phyloP scores from a whole-genome alignment of 2,329 filamentous ascomycete genomes.

The Fusarium luffae region DNA sequence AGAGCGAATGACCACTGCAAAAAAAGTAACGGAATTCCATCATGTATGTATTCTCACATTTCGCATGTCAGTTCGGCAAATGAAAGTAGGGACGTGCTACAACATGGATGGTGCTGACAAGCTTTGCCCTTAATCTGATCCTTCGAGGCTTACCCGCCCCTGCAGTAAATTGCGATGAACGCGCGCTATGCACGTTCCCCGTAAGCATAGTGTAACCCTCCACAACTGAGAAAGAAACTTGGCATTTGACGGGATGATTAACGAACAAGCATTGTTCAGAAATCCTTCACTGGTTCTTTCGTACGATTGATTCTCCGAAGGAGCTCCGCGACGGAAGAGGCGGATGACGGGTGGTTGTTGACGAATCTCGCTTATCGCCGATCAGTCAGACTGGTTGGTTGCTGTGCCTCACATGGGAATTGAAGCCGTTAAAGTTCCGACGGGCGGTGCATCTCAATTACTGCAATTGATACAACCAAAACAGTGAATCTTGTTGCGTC shows the following conservation, averaged over 20 bases:
- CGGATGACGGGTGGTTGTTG: not conserved
- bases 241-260: not conserved
- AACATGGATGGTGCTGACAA: not conserved
- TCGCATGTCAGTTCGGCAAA: not conserved
- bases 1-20: not conserved
- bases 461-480: too few species aligned
- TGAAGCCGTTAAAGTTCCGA: not conserved
- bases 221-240: not conserved
- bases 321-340: not conserved
- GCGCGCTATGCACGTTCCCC: not conserved
- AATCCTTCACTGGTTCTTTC: not conserved
- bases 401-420: not conserved
- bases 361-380: not conserved
- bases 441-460: not conserved
- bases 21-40: not conserved
- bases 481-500: too few species aligned
- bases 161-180: constrained; percentile 20
- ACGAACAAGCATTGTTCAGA: not conserved
- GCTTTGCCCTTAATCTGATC: not conserved
- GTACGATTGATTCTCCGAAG: not conserved
- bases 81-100: not conserved
- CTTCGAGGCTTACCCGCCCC: not conserved
- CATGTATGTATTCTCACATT: constrained; percentile 9
- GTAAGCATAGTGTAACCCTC: not conserved
- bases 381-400: not conserved